These are phyloP conservation scores for Caryopteris hybrid DNA, from an alignment of 305 asterid species.

Conservation along the genomic window DNA sequence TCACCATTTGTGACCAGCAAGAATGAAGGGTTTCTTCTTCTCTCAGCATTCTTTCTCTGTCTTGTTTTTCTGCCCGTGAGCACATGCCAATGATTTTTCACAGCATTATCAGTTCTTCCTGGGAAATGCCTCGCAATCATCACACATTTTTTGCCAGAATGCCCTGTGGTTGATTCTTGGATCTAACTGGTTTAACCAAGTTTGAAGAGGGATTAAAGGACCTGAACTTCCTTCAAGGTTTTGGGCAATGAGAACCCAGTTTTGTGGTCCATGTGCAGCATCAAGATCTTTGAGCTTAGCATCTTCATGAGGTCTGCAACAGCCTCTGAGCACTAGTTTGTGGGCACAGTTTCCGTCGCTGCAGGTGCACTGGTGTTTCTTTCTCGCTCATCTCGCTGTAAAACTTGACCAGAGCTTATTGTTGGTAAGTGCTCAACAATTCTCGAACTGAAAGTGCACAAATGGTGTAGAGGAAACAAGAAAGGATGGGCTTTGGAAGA, in stretches of 20 bases:
- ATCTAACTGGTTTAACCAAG: constrained; percentile 55
- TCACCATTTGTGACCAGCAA: no score
- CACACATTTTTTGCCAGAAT: constrained; percentile 53
- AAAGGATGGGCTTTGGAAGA: no score
- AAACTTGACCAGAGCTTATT: no score
- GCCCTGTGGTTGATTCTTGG: constrained; percentile 41
- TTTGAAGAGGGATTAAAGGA: no score
- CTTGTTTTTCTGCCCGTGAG: constrained; percentile 39
- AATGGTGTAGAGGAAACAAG: no score
- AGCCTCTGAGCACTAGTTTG: constrained; percentile 38
- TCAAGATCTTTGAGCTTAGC: constrained; percentile 45
- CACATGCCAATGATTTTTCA: constrained; percentile 56
- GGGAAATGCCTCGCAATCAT: constrained; percentile 42
- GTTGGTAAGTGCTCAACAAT: no score
- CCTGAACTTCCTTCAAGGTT: constrained; percentile 61
- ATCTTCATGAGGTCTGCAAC: constrained; percentile 64
- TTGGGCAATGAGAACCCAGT: constrained; percentile 56
- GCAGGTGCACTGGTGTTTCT: no score
- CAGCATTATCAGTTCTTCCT: constrained; percentile 48
- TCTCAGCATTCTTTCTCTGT: constrained; percentile 17
- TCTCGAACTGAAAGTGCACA: no score
- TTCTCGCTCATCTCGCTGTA: no score
- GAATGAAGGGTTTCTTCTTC: no score
- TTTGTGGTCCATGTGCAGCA: constrained; percentile 45
- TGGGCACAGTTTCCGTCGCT: no score